These are phyloP conservation scores for Verruconis gallopava DNA, from an alignment of 2,329 filamentous ascomycete species.

Conservation along the genomic window DNA sequence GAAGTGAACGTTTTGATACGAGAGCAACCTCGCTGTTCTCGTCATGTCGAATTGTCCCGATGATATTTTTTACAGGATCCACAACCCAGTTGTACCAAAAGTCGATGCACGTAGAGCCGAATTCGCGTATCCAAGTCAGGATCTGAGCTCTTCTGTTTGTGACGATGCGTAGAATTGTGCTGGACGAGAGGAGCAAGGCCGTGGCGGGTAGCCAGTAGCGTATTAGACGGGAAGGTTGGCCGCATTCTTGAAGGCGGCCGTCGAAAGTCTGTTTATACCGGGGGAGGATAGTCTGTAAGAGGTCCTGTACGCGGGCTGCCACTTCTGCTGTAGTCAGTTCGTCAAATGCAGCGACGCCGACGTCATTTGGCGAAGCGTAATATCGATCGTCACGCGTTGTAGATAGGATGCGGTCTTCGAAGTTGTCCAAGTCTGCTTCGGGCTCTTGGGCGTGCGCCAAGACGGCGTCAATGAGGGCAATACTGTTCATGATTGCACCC, in stretches of 20 bases:
- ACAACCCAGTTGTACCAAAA: conserved; percentile 98
- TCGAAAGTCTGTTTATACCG: conserved; percentile 48
- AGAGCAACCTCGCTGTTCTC: conserved; percentile 87
- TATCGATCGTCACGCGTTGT: conserved; percentile 41
- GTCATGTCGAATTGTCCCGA: conserved; percentile 88
- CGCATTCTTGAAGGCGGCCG: conserved; percentile 48
- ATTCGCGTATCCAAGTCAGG: conserved; percentile 61
- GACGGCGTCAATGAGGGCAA: conserved; percentile 76
- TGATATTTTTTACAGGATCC: conserved; percentile 67
- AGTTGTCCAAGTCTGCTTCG: conserved; percentile 40
- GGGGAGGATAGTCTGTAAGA: conserved; percentile 58
- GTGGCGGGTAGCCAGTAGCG: conserved; percentile 81
- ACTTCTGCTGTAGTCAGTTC: conserved; percentile 39
- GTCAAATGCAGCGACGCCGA: conserved; percentile 21
- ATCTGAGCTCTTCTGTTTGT: conserved; percentile 66
- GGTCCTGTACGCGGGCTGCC: conserved; percentile 51
- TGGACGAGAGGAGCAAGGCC: conserved; percentile 58
- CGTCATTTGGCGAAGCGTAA: conserved; percentile 28
- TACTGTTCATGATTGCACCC: conserved; percentile 62
- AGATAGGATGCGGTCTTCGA: conserved; percentile 42
- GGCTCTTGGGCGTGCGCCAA: conserved; percentile 56
- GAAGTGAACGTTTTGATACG: conserved; percentile 85
- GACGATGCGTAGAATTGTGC: conserved; percentile 70
- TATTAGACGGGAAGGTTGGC: conserved; percentile 59
- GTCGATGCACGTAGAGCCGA: conserved; percentile 67